Evolutionary conservation across 2,329 filamentous ascomycete species (phyloP).

Genomic region (Fusarium sp.): DNA sequence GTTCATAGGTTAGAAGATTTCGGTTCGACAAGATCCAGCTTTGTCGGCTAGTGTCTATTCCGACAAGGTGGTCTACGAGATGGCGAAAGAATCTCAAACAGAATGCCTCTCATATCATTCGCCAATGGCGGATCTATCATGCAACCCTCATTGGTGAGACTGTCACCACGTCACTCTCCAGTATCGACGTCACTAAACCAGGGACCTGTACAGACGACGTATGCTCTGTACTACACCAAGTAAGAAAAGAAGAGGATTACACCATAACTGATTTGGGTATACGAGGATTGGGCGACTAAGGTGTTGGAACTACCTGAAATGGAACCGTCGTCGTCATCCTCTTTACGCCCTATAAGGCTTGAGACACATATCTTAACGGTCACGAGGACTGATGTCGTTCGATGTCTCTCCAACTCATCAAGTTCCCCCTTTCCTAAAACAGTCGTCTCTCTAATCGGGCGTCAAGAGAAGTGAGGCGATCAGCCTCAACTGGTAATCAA

Average conservation of each 20-base stretch:
- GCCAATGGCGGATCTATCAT: neutral
- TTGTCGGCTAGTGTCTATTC: too few species aligned
- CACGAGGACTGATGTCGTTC: neutral
- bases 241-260: too few species aligned
- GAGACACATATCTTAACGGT: neutral
- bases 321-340: neutral
- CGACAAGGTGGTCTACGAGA: too few species aligned
- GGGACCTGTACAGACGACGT: too few species aligned
- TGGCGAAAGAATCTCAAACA: too few species aligned
- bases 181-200: too few species aligned
- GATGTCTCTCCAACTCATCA: neutral
- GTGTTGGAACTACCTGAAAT: too few species aligned
- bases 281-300: too few species aligned
- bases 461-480: slow-evolving; percentile 31
- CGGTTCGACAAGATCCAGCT: too few species aligned
- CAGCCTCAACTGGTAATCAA: slow-evolving; percentile 14
- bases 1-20: too few species aligned
- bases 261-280: too few species aligned
- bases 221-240: too few species aligned
- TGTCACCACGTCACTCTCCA: neutral
- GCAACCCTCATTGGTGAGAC: neutral
- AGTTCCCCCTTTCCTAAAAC: neutral
- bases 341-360: neutral
- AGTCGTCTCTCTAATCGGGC: slow-evolving; percentile 18
- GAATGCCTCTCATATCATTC: neutral